phyloP scores from a whole-genome alignment of 257 asterid species.

The Nicotiana undulata region DNA sequence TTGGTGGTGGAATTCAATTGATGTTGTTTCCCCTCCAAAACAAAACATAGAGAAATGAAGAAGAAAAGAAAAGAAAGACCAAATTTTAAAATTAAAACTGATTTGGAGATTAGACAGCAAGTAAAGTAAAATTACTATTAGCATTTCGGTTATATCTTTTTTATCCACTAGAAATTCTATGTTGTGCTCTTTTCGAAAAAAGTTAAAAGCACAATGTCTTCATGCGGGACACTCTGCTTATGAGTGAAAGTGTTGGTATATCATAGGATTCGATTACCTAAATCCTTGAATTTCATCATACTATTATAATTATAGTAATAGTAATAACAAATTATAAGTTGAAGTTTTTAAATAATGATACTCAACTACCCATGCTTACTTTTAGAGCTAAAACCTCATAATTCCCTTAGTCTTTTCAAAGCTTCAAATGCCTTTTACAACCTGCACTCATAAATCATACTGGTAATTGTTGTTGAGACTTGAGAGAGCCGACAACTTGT shows the following conservation, averaged over 20 bases:
- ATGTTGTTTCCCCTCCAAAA: too few relatives aligned
- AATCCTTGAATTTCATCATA: too few relatives aligned
- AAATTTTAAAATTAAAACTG: too few relatives aligned
- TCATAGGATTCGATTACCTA: not conserved
- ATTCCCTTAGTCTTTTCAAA: not conserved
- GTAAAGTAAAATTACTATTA: too few relatives aligned
- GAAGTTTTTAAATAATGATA: not conserved
- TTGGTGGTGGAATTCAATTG: too few relatives aligned
- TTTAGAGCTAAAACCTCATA: not conserved
- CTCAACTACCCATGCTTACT: not conserved
- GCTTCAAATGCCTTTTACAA: not conserved
- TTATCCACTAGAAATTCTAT: not conserved
- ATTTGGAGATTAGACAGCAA: too few relatives aligned
- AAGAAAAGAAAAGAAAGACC: too few relatives aligned
- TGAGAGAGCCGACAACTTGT: not conserved
- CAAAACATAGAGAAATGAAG: too few relatives aligned
- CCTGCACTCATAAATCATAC: not conserved
- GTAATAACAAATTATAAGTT: too few relatives aligned
- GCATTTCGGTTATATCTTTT: not conserved
- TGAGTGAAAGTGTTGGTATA: not conserved
- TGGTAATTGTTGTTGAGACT: not conserved
- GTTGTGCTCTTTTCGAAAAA: not conserved
- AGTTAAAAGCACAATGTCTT: not conserved
- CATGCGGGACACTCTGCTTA: not conserved
- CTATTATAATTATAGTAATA: too few relatives aligned